Percentiles rank a stretch among this genome's conserved stretches.
Conservation (phyloP, 768 basidiomycete species). For the Serpula lacrymans region DNA sequence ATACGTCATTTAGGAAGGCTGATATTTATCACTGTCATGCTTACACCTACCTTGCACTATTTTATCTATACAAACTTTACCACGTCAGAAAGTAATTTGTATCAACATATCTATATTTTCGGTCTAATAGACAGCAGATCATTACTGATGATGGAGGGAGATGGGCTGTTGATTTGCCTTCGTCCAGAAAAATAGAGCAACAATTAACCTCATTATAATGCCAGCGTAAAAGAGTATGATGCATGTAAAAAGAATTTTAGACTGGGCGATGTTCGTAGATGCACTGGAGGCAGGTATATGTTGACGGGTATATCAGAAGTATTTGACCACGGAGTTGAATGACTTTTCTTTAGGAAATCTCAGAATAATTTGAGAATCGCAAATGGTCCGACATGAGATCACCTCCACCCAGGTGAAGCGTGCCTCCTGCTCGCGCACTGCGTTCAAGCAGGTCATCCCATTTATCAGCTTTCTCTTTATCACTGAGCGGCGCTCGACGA, state of each 20-base stretch:
- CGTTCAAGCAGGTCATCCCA: constrained; percentile 68
- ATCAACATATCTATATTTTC: no score
- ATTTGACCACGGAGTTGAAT: not conserved
- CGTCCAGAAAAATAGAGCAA: no score
- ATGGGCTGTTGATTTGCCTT: no score
- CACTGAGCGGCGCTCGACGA: constrained; percentile 43
- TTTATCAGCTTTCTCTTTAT: constrained; percentile 66
- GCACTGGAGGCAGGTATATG: constrained; percentile 1
- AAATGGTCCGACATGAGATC: constrained; percentile 43
- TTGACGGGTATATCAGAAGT: not conserved
- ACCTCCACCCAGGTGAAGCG: constrained; percentile 52
- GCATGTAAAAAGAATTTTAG: constrained; percentile 6
- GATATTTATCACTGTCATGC: no score
- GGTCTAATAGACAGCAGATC: no score
- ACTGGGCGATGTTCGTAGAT: not conserved
- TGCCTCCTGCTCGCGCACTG: constrained; percentile 71
- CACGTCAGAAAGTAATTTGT: no score
- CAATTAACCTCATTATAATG: constrained; percentile 10
- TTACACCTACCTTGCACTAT: no score
- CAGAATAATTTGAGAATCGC: constrained; percentile 33
- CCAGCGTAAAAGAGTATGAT: constrained; percentile 8
- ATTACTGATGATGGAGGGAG: no score
- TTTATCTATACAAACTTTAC: no score
- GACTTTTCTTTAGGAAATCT: constrained; percentile 8
- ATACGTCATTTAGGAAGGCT: no score